A percentile compares a stretch with the other conserved stretches of the same genome.
Conservation (phyloP, 495 filamentous ascomycete genomes). For the Gamarada debralockiae region DNA sequence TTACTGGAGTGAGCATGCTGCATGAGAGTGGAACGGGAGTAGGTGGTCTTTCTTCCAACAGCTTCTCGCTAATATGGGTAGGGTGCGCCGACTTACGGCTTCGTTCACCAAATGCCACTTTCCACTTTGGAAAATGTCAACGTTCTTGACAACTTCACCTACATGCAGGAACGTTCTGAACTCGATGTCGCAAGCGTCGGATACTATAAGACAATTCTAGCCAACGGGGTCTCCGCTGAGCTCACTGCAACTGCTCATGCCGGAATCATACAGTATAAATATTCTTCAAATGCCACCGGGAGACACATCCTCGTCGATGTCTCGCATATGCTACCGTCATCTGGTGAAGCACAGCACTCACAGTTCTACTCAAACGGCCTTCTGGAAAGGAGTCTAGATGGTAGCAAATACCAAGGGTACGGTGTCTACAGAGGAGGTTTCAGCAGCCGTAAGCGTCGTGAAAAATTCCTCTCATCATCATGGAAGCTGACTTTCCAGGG, state of each 20-base stretch:
- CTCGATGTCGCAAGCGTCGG: slow-evolving; percentile 50
- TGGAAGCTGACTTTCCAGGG: slow-evolving; percentile 13
- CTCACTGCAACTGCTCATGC: slow-evolving; percentile 63
- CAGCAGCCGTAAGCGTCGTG: slow-evolving; percentile 32
- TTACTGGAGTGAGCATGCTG: slow-evolving; percentile 54
- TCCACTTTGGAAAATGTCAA: slow-evolving; percentile 27
- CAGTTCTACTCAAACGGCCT: slow-evolving; percentile 49
- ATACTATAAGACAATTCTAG: slow-evolving; percentile 58
- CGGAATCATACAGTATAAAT: slow-evolving; percentile 64
- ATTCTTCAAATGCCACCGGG: slow-evolving; percentile 32
- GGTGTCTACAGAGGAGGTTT: slow-evolving; percentile 53
- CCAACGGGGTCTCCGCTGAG: slow-evolving; percentile 55
- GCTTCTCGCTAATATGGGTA: not conserved
- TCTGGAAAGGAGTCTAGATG: slow-evolving; percentile 40
- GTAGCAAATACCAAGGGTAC: slow-evolving; percentile 45
- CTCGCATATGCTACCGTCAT: slow-evolving; percentile 38
- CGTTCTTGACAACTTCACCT: slow-evolving; percentile 38
- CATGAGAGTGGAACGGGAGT: slow-evolving; percentile 54
- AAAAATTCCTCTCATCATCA: not conserved
- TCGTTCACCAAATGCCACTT: slow-evolving; percentile 49
- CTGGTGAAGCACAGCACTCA: slow-evolving; percentile 39
- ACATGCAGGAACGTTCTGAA: slow-evolving; percentile 34
- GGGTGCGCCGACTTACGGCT: slow-evolving; percentile 56
- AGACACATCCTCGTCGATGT: slow-evolving; percentile 25
- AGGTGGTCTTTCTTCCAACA: not conserved